Conservation (phyloP, 1,284 basidiomycete species). For the Tilletia walkeri region DNA sequence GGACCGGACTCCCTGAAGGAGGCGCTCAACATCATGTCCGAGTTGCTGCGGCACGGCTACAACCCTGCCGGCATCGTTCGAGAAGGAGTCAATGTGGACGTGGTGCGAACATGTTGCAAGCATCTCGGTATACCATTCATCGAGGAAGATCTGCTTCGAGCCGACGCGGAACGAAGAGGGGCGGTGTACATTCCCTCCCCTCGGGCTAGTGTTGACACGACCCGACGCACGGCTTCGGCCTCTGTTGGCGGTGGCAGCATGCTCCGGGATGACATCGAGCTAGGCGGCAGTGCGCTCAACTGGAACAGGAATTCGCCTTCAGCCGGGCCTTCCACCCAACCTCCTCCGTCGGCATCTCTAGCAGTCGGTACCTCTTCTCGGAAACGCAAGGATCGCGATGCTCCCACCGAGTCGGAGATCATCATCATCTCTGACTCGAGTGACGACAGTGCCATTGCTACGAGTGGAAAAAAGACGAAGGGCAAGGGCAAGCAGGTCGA, state of each 20-base stretch:
- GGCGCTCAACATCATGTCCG: background rate
- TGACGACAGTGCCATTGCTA: background rate
- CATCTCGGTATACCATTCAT: background rate
- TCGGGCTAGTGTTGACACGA: background rate
- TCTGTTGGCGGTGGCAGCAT: background rate
- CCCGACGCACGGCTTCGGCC: background rate
- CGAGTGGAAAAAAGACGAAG: background rate
- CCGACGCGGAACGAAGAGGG: slow-evolving; percentile 2
- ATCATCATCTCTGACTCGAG: slow-evolving; percentile 6
- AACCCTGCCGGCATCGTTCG: background rate
- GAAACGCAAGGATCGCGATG: slow-evolving; percentile 2
- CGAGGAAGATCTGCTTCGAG: background rate
- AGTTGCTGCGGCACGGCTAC: background rate
- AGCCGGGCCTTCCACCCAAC: background rate
- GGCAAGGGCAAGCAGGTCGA: background rate
- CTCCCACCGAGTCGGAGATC: background rate
- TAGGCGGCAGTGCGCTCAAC: background rate
- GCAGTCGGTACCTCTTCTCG: background rate
- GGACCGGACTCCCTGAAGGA: slow-evolving; percentile 6
- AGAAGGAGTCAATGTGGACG: background rate
- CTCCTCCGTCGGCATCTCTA: no score
- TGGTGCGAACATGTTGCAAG: slow-evolving; percentile 2
- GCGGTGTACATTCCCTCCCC: background rate
- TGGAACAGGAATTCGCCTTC: background rate
- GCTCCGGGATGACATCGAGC: background rate